Base-by-base conservation (phyloP, 805 yeast species). In the Zygoascus flipseniorum region DNA sequence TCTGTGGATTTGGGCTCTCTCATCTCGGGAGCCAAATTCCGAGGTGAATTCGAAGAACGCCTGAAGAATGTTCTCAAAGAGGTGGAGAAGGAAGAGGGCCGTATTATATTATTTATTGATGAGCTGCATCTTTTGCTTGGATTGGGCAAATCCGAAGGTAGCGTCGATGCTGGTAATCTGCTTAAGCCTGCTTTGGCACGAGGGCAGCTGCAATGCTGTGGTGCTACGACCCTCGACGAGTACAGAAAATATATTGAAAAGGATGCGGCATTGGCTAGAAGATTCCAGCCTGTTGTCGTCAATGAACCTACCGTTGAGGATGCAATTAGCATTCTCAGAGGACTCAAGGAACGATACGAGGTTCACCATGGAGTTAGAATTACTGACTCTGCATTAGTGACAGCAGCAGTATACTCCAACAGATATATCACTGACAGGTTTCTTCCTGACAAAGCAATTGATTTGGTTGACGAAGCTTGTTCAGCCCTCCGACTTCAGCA, bases 321-420 rank as follows among this genome's bases (percentile, higher is more conserved):
- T 67, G 85, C 97, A 0, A 89, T 92, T 52, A 85, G 95, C 28
- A 92, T 92, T 56, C 73, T 93, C 55, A 80, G 99, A 65, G 99
- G 99, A 3, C 76, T 92, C 63, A 90, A 92, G 67, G 98, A 92
- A 64, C 79, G 86, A 57, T 92, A 92, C 67, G 99, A 92, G 65
- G 97, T 92, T 1, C 99, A 92, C 63, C 99, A 92, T 64, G 99
- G 99, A 71, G 99, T 92, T 8, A 80, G 96, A 58, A 88, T 92
- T 55, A 79, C 92, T 2, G 99, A 92, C 65, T 79, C 89, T 48
- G 97, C 99, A 0, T 74, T 92, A 53, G 97, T 92, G 1, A 86
- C 96, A 0, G 97, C 98, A 11, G 96, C 97, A 0, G 83, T 87
- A 6, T 80, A 90, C 64, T 82, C 95, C 48, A 87, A 89, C 65